Percentiles rank a stretch among this genome's conserved stretches.
Evolutionary conservation across 108 stramenopile genomes (phyloP).

Genomic region (Pseudonitzschia pungens): DNA sequence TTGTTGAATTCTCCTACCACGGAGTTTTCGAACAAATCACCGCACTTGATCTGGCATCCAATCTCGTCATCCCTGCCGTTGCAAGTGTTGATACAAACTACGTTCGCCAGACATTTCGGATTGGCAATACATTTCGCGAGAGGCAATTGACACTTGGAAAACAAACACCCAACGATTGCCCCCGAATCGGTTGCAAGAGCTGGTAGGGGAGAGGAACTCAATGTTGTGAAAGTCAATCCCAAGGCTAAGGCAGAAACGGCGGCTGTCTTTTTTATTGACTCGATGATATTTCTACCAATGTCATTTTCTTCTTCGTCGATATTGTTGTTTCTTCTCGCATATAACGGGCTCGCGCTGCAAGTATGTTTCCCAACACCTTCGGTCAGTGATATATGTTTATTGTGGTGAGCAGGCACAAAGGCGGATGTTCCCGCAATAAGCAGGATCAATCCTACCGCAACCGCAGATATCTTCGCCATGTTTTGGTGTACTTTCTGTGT

Average conservation of each 20-base stretch:
- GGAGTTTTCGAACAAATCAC: slow-evolving; percentile 92
- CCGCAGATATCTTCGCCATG: slow-evolving; percentile 6
- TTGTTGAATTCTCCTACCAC: slow-evolving; percentile 97
- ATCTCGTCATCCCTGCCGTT: slow-evolving; percentile 83
- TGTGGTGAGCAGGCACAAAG: slow-evolving; percentile 10
- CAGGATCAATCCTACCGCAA: slow-evolving; percentile 6
- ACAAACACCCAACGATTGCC: slow-evolving; percentile 73
- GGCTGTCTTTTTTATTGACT: slow-evolving; percentile 10
- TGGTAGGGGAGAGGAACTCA: slow-evolving; percentile 40
- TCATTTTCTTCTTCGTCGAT: background rate
- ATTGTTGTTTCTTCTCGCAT: background rate
- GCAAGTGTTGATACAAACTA: slow-evolving; percentile 93
- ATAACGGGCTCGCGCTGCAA: background rate
- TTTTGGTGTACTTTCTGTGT: background rate
- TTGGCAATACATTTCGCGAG: slow-evolving; percentile 86
- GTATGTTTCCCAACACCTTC: background rate
- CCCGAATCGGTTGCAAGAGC: slow-evolving; percentile 63
- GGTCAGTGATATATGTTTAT: background rate
- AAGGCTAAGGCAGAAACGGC: slow-evolving; percentile 51
- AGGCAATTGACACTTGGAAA: slow-evolving; percentile 74
- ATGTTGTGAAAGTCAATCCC: slow-evolving; percentile 38
- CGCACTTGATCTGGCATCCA: slow-evolving; percentile 94
- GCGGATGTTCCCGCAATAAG: slow-evolving; percentile 7
- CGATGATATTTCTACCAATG: background rate
- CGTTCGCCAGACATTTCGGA: slow-evolving; percentile 94